These are phyloP conservation scores for Neurospora sp. DNA, from an alignment of 495 filamentous ascomycete species.

Conservation along the genomic window DNA sequence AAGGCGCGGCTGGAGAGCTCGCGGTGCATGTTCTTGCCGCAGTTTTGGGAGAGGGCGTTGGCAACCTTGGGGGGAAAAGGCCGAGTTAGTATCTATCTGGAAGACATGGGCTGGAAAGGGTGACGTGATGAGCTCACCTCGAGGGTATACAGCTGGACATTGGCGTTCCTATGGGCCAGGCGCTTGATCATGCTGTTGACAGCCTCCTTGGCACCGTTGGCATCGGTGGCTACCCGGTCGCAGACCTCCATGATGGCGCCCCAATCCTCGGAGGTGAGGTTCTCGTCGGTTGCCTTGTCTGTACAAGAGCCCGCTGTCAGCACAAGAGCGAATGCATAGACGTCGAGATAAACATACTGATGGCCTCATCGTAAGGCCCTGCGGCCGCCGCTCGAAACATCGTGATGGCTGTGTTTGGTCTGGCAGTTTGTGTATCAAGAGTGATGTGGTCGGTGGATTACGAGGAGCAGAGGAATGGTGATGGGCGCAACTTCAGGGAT, in stretches of 20 bases:
- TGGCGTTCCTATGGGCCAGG: constrained; percentile 92
- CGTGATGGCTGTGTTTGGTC: constrained; percentile 10
- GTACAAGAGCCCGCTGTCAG: constrained; percentile 4
- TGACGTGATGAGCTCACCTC: constrained; percentile 48
- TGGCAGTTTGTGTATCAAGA: background rate
- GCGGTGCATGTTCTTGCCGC: constrained; percentile 80
- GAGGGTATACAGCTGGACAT: constrained; percentile 97
- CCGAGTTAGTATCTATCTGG: background rate
- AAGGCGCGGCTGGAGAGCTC: constrained; percentile 92
- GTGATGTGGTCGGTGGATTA: background rate
- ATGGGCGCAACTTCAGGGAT: background rate
- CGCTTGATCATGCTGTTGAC: constrained; percentile 93
- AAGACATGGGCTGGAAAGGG: background rate
- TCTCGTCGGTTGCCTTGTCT: constrained; percentile 99
- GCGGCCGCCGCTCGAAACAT: constrained; percentile 44
- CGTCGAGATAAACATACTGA: constrained; percentile 27
- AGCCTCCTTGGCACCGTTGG: constrained; percentile 72
- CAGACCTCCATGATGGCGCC: constrained; percentile 97
- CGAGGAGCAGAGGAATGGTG: background rate
- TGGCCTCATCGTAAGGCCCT: constrained; percentile 42
- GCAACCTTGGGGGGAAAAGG: constrained; percentile 46
- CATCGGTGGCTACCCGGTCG: constrained; percentile 63
- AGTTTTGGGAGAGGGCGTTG: constrained; percentile 92
- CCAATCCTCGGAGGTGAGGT: constrained; percentile 96
- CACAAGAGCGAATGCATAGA: background rate